Evolutionary conservation across 345 rosid species (phyloP), one percentile per base, ranked within the genome.

Genomic region (Eucalyptus grandis): DNA sequence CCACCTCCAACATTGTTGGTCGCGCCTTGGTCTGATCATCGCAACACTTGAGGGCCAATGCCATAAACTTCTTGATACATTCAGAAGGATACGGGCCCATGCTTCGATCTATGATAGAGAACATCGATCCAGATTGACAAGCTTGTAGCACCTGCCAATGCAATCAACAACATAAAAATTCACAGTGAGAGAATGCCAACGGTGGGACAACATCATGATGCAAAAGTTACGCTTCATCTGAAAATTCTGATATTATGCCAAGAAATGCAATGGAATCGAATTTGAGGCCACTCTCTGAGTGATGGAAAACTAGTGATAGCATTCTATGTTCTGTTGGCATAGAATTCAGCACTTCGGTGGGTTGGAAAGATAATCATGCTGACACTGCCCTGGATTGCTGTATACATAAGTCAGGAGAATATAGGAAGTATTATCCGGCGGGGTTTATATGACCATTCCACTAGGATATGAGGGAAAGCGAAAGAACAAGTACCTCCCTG

Each of bases 1-100:
- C 98, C 88, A 98, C 98, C 86, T 97, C 98, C 7, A 94, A 94
- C 99, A 98, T 98, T 44, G 99, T 95, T 85, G 99, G 99, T 89
- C 99, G 94, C 43, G 89, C 89, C 87, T 95, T 95, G 2, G 96
- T 94, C 91, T 95, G 96, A 3, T 95, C 97, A 89, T 93, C 91
- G 91, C 98, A 95, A 89, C 99, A 96, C 91, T 94, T 93, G 87
- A 98, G 90, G 14, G 98, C 99, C 90, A 98, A 91, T 40, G 89
- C 94, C 89, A 96, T 92, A 86, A 98, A 96, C 91, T 90, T 97
- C 93, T 96, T 98, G 54, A 95, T 90, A 87, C 98, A 95, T 86
- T 98, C 97, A 3, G 93, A 91, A 87, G 99, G 98, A 92, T 95
- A 96, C 6, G 97, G 93, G 10, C 97, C 97, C 98, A 98, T 97